Evolutionary conservation across 768 basidiomycete genomes (phyloP).

Genomic region (Candolleomyces aberdarensis): DNA sequence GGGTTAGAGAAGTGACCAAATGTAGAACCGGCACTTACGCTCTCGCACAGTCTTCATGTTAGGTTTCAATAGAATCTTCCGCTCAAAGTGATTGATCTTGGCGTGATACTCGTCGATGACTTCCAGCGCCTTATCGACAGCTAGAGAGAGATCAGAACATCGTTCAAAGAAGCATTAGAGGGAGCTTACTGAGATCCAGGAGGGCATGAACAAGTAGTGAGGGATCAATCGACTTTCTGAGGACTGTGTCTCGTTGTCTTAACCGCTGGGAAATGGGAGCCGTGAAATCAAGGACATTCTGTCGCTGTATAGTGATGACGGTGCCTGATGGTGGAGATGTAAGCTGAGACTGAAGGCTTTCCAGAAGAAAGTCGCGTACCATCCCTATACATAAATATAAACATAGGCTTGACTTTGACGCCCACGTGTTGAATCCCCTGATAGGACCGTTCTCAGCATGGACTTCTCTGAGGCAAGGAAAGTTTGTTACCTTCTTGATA

Average conservation of each 20-base stretch:
- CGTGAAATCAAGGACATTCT: conserved; percentile 44
- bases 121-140: conserved; percentile 66
- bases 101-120: conserved; percentile 68
- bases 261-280: conserved; percentile 58
- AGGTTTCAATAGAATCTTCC: conserved; percentile 55
- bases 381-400: conserved; percentile 64
- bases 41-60: conserved; percentile 58
- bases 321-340: conserved; percentile 40
- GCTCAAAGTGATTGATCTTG: conserved; percentile 60
- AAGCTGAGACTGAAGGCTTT: not conserved
- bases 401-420: conserved; percentile 60
- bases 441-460: conserved; percentile 11
- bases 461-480: not conserved
- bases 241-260: conserved; percentile 52
- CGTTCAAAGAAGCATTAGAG: not conserved
- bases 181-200: conserved; percentile 50
- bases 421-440: conserved; percentile 52
- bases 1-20: conserved; percentile 27
- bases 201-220: conserved; percentile 68
- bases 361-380: conserved; percentile 34
- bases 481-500: conserved; percentile 23
- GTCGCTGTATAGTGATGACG: conserved; percentile 57
- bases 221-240: conserved; percentile 62
- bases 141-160: conserved; percentile 24
- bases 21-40: conserved; percentile 16